Base-by-base conservation (phyloP, 257 asterid species). In the Paraleonurus japonicus region DNA sequence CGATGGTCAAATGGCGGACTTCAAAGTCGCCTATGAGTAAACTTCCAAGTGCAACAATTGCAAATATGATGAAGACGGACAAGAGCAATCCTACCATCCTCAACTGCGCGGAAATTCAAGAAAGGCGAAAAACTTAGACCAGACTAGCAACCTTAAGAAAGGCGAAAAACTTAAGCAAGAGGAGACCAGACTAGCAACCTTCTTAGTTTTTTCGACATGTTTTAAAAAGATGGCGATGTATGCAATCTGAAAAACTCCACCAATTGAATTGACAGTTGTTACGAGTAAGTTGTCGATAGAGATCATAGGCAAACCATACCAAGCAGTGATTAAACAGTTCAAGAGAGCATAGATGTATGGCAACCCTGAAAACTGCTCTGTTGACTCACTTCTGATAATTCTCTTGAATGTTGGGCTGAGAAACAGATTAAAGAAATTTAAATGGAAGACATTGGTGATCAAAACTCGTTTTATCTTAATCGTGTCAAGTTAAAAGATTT, bases 281-380 rank as follows among this genome's bases (percentile, higher is more conserved):
- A 87, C 89, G 19, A 83, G 78, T 22, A 87, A 57, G 76, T 85
- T 83, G 79, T 79, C 82, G 8, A 58, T n/a, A 27, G 94, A 87
- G 60, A 87, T 61, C 75, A 87, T 43, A 33, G 94, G 94, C 79
- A 77, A 78, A 62, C 90, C 90, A 69, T 87, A 87, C 90, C 94
- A 87, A 27, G 89, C 90, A 27, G 90, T 83, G 75, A 87, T 82
- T 73, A 87, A 78, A 82, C 89, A 87, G 75, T 87, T 87, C 79
- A 87, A 63, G 69, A 85, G 85, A 58, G 90, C 78, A 33, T 87
- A 87, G 78, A 87, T 78, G 57, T 87, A 87, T 3, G 90, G 93
- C 82, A 80, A 54, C 33, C 87, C 87, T 0, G 90, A 87, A 76
- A 87, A 87, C 51, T 81, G 93, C 74, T 85, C 90, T 0, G 93